Base-by-base conservation (phyloP, 306 rosid species). In the Quercus parvula region DNA sequence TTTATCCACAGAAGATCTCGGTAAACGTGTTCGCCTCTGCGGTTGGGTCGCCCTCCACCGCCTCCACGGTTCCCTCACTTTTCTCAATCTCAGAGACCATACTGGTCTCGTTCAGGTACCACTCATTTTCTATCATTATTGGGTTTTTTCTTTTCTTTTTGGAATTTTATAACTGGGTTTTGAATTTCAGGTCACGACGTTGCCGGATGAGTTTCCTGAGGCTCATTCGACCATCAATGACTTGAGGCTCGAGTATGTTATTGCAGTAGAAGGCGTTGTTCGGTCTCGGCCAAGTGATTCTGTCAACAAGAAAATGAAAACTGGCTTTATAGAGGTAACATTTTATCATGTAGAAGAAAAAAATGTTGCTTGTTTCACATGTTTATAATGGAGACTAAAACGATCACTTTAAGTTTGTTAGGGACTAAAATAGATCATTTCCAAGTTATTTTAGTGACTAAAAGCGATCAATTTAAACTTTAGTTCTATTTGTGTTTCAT, bases 41-140 rank as follows among this genome's bases (percentile, higher is more conserved):
- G 99, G 99, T 5, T 95, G 98, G 98, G 98, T 95, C 79, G 97
- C 99, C 3, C 91, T 92, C 75, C 99, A 92, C 77, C 86, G 99
- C 57, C 87, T 95, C 81, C 98, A 95, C 59, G 98, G 93, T 81
- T 94, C 97, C 70, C 91, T 91, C 68, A 91, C 97, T 38, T 92
- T 91, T 76, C 87, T 92, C 76, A 92, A 91, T 82, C 97, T 92
- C 56, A 81, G 97, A 74, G 99, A 95, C 82, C 94, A 91, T 44
- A 81, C 94, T 58, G 99, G 99, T 17, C 83, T 86, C 68, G 84
- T 92, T 76, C 99, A 95, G 94, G 98, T 93, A 74, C 8, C 44
- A 18, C 33, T 78, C 76, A 30, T 18, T 14, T 61, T 9, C 11
- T 35, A 9, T 49, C 17, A 52, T 74, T 0, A 38, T 38, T 38